Conservation (phyloP, 2,329 filamentous ascomycete species). For the Trichophyton rubrum region DNA sequence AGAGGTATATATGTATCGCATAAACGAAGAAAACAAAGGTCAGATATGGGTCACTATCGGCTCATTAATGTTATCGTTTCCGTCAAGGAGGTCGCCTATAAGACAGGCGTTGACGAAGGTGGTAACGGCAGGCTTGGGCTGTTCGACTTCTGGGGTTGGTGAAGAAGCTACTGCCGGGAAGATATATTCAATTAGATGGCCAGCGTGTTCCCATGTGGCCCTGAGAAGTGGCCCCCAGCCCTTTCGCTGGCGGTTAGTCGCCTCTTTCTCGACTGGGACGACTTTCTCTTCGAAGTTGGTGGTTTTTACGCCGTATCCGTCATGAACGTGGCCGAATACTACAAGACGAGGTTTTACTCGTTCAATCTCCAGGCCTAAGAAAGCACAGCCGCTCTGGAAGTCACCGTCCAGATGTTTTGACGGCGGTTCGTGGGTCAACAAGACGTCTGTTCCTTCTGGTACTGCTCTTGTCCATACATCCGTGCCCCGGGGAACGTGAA, state of each 20-base stretch:
- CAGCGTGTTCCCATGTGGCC: not conserved
- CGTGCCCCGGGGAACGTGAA: conserved; percentile 15
- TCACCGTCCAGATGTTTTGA: conserved; percentile 15
- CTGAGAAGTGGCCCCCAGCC: not conserved
- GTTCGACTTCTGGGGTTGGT: not conserved
- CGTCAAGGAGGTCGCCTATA: not conserved
- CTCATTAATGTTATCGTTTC: conserved; percentile 1
- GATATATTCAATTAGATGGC: not conserved
- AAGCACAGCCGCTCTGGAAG: conserved; percentile 14
- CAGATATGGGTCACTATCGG: conserved; percentile 2
- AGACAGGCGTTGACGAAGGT: conserved; percentile 1
- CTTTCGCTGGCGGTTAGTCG: not conserved
- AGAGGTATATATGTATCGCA: not conserved
- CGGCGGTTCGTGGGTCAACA: conserved; percentile 17
- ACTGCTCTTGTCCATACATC: conserved; percentile 16
- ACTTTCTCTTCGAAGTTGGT: not conserved
- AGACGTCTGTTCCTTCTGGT: conserved; percentile 15
- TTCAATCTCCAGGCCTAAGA: conserved; percentile 15
- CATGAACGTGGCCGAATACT: conserved; percentile 19
- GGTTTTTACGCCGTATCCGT: conserved; percentile 11
- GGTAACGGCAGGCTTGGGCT: not conserved
- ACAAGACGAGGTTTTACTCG: conserved; percentile 16
- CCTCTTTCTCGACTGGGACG: not conserved
- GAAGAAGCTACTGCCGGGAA: not conserved
- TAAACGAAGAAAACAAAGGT: not conserved